These are phyloP conservation scores for Nymphaea thermarum DNA, from an alignment of 164 flowering plant genomes.

Conservation along the genomic window DNA sequence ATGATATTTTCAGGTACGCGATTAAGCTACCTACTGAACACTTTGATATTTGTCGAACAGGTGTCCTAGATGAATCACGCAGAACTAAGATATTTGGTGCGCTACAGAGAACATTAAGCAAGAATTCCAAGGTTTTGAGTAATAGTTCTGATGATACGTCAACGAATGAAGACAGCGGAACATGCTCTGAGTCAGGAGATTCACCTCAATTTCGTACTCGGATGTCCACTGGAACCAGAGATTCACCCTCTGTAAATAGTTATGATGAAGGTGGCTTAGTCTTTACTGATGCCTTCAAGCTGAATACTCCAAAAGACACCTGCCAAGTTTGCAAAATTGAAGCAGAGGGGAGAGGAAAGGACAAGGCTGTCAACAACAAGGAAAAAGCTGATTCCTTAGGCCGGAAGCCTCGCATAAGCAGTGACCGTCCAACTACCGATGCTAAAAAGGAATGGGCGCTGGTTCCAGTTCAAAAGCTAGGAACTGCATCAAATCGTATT, in stretches of 20 bases:
- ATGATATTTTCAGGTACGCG: not conserved
- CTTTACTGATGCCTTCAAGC: not conserved
- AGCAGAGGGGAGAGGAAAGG: not conserved
- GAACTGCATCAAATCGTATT: slow-evolving; percentile 23
- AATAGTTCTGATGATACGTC: slow-evolving; percentile 7
- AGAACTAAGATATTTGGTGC: slow-evolving; percentile 21
- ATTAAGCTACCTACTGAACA: not conserved
- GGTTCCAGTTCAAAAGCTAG: slow-evolving; percentile 37
- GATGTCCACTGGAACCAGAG: not conserved
- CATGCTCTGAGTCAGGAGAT: not conserved
- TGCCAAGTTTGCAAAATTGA: not conserved
- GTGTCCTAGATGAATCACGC: not conserved
- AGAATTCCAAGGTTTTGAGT: slow-evolving; percentile 20
- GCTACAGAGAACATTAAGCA: slow-evolving; percentile 29
- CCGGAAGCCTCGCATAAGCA: not conserved
- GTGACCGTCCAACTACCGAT: not conserved
- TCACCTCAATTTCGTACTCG: not conserved
- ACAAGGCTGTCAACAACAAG: not conserved
- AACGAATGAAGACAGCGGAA: not conserved
- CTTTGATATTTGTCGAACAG: not conserved
- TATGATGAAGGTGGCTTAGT: not conserved
- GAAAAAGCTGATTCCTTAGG: not conserved
- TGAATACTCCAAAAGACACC: not conserved
- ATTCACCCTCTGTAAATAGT: not conserved
- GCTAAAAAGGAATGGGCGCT: slow-evolving; percentile 38